phyloP scores from a whole-genome alignment of 1,139 yeast species.

The Groenewaldozyma auringiensis region DNA sequence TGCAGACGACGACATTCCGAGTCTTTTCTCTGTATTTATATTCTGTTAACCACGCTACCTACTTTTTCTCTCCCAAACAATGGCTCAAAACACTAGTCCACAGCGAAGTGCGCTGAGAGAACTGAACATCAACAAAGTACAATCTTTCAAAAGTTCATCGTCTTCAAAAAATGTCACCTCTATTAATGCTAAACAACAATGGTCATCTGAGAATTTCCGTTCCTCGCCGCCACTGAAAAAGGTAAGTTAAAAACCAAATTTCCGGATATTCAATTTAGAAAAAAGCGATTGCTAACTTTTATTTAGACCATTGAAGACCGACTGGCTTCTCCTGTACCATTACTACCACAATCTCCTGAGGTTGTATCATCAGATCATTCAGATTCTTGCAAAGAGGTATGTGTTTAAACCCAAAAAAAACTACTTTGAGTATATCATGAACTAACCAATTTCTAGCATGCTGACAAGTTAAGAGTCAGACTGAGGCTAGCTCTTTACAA shows the following conservation, averaged over 20 bases:
- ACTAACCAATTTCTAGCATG: slow-evolving; percentile 9
- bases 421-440: too few relatives aligned
- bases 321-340: slow-evolving; percentile 14
- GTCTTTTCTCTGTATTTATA: neutral
- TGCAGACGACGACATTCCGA: too few relatives aligned
- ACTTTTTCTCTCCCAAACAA: neutral
- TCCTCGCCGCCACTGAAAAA: slow-evolving; percentile 6
- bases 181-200: too few relatives aligned
- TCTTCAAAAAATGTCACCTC: too few relatives aligned
- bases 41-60: neutral
- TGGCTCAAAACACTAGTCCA: neutral
- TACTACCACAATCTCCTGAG: slow-evolving; percentile 9
- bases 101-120: neutral
- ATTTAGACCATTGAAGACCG: slow-evolving; percentile 6
- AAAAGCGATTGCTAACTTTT: neutral
- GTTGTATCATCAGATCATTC: slow-evolving; percentile 3
- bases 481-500: slow-evolving; percentile 74
- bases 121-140: neutral
- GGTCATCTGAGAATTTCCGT: slow-evolving; percentile 1
- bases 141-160: too few relatives aligned
- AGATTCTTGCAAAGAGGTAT: slow-evolving; percentile 7
- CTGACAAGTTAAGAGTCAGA: slow-evolving; percentile 35
- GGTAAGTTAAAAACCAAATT: slow-evolving; percentile 4
- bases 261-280: neutral
- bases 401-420: too few relatives aligned